phyloP scores from a whole-genome alignment of 768 basidiomycete genomes.

The Lactarius trivialis region DNA sequence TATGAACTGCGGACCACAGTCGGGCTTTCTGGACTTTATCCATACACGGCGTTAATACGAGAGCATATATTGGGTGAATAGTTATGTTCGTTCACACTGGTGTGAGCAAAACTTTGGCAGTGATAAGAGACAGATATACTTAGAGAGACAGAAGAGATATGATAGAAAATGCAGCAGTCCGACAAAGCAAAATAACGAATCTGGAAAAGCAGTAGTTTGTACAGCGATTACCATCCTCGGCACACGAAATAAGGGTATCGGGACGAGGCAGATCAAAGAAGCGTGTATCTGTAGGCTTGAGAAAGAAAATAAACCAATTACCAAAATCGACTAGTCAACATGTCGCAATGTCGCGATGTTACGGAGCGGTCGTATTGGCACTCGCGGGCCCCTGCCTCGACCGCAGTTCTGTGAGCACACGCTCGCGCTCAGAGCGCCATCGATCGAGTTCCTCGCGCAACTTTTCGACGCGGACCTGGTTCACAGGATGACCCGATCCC shows the following conservation, averaged over 20 bases:
- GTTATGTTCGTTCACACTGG: background rate
- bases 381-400: background rate
- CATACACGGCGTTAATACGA: slow-evolving; percentile 6
- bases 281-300: background rate
- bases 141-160: background rate
- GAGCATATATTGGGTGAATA: background rate
- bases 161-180: slow-evolving; percentile 4
- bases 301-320: background rate
- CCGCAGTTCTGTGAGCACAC: slow-evolving; percentile 21
- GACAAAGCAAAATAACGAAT: background rate
- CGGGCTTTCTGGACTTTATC: slow-evolving; percentile 4
- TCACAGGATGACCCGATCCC: slow-evolving; percentile 62
- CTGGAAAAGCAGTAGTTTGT: background rate
- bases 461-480: slow-evolving; percentile 52
- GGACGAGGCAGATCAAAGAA: background rate
- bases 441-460: slow-evolving; percentile 61
- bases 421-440: slow-evolving; percentile 54
- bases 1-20: too few species aligned
- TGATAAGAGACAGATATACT: background rate
- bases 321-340: background rate
- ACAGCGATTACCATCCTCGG: slow-evolving; percentile 13
- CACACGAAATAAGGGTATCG: slow-evolving; percentile 1
- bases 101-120: background rate
- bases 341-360: background rate
- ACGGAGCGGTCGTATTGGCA: background rate